Evolutionary conservation across 257 asterid genomes (phyloP).

Genomic region (Marsdenia floribunda): DNA sequence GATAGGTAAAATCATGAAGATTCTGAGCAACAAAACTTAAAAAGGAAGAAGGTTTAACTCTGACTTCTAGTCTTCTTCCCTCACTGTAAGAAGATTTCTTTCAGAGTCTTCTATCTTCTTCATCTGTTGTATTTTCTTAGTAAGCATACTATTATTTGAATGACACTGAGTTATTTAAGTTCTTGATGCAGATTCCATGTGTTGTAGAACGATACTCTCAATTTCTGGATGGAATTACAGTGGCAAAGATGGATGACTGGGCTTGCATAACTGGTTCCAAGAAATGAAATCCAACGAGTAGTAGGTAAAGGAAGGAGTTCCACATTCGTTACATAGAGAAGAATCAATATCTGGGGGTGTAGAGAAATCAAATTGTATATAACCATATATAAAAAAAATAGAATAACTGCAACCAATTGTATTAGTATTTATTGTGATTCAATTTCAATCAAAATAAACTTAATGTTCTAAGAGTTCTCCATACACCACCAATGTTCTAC

Average conservation of each 20-base stretch:
- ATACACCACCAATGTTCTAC: too few relatives aligned
- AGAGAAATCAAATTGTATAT: not conserved
- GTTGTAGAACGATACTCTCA: constrained; percentile 55
- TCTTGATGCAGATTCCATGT: constrained; percentile 49
- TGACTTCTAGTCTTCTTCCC: not conserved
- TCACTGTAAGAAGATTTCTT: not conserved
- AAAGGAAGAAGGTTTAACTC: not conserved
- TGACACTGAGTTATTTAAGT: not conserved
- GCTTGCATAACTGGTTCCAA: constrained; percentile 79
- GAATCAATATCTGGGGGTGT: not conserved
- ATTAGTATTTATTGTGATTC: too few relatives aligned
- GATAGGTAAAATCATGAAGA: not conserved
- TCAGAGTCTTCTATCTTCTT: not conserved
- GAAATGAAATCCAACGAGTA: constrained; percentile 23
- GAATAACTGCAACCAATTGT: too few relatives aligned
- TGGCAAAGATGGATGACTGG: constrained; percentile 75
- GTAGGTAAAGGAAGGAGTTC: not conserved
- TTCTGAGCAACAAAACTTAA: not conserved
- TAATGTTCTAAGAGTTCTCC: too few relatives aligned
- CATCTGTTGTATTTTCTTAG: not conserved
- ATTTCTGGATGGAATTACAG: constrained; percentile 50
- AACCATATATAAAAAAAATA: not conserved
- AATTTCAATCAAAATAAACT: too few relatives aligned
- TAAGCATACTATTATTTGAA: not conserved
- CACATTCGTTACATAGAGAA: not conserved